Evolutionary conservation across 2,329 filamentous ascomycete species (phyloP).

Genomic region (Amauroascus verrucosus): DNA sequence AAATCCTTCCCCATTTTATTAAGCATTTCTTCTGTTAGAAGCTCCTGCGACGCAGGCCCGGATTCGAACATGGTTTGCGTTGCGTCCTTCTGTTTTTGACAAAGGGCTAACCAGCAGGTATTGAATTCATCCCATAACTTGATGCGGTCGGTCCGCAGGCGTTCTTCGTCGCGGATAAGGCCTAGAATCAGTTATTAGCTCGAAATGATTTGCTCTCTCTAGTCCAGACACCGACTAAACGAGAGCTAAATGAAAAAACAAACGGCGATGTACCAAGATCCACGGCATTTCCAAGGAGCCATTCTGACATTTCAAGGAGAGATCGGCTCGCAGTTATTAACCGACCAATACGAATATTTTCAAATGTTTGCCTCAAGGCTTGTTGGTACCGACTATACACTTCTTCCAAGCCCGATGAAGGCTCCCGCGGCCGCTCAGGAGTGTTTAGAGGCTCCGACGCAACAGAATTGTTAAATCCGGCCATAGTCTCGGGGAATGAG

Average conservation of each 20-base stretch:
- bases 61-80: conserved; percentile 50
- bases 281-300: conserved; percentile 55
- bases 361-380: conserved; percentile 55
- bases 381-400: conserved; percentile 55
- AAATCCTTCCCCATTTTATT: conserved; percentile 74
- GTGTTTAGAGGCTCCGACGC: conserved; percentile 32
- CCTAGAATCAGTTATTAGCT: conserved; percentile 45
- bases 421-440: conserved; percentile 20
- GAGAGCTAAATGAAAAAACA: conserved; percentile 13
- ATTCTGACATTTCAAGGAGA: conserved; percentile 54
- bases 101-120: conserved; percentile 72
- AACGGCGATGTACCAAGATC: conserved; percentile 51
- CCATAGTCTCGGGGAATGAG: conserved; percentile 45
- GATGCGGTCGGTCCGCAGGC: conserved; percentile 63
- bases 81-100: conserved; percentile 75
- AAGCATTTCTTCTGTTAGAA: conserved; percentile 60
- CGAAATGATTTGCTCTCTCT: conserved; percentile 19
- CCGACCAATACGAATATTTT: conserved; percentile 54
- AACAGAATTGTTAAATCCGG: conserved; percentile 35
- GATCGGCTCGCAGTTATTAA: conserved; percentile 50
- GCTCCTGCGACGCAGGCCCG: conserved; percentile 46
- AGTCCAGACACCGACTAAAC: conserved; percentile 8
- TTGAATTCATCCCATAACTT: conserved; percentile 93
- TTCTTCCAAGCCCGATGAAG: conserved; percentile 49
- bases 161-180: conserved; percentile 71